Evolutionary conservation across 306 rosid genomes (phyloP), one percentile per base, ranked within the genome.

Genomic region (Prinsepia uniflora): DNA sequence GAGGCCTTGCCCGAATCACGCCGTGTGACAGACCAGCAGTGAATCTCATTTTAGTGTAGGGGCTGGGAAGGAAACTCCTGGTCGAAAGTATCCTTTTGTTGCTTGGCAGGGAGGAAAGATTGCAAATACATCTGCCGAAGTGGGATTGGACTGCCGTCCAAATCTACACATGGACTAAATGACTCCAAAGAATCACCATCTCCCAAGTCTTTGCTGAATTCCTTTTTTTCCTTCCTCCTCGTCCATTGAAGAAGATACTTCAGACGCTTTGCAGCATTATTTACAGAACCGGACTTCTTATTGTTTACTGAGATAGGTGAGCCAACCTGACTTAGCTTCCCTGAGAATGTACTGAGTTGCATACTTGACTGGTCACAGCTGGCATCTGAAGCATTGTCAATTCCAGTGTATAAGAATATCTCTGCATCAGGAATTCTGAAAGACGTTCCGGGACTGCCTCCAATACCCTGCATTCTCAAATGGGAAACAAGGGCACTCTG

Each of bases 371-470:
- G 80, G 30, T 81, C 86, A 58, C 50, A 78, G 72, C 74, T 81
- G 45, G 71, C 78, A 73, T 83, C 86, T 60, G 86, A 82, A 61
- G 71, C 83, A 78, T 84, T 90, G 61, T 90, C 96, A 30, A 81
- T 77, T 19, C 89, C 93, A 0, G 96, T 87, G 85, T 88, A 88
- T 74, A 88, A 64, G 86, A 93, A 88, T 66, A 90, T 90, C 88
- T 93, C 98, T 19, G 90, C 89, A 79, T 93, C 98, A 19, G 97
- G 92, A 54, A 93, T 87, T 84, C 94, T 79, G 70, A 93, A 93
- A 20, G 90, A 90, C 60, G 94, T 90, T 24, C 98, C 98, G 10
- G 97, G 97, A 80, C 92, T 90, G 9, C 73, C 74, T 22, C 89
- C 89, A 75, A 83, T 85, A 20, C 86, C 90, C 64, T 83, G 95